Percentiles rank a stretch among this genome's conserved stretches.
Evolutionary conservation across 345 rosid genomes (phyloP).

Genomic region (Lepidium sativum): DNA sequence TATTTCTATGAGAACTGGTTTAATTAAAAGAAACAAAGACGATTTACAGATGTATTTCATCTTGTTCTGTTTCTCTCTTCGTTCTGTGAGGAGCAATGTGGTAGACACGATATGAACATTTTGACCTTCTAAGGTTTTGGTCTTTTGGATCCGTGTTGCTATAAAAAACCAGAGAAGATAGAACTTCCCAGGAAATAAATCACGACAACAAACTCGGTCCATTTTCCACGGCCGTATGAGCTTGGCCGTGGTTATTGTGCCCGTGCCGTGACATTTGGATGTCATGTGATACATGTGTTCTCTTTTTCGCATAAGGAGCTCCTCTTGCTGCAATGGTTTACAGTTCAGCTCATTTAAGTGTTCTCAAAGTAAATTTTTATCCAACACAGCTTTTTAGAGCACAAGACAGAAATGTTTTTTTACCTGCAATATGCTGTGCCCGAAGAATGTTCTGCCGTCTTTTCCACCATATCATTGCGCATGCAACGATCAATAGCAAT

Average conservation of each 20-base stretch:
- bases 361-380: background rate
- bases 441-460: slow-evolving; percentile 88
- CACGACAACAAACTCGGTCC: slow-evolving; percentile 68
- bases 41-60: slow-evolving; percentile 22
- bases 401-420: background rate
- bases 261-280: slow-evolving; percentile 72
- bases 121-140: background rate
- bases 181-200: slow-evolving; percentile 4
- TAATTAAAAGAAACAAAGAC: background rate
- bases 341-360: background rate
- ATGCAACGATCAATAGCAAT: slow-evolving; percentile 48
- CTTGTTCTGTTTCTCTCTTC: slow-evolving; percentile 1
- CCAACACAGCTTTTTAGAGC: background rate
- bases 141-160: background rate
- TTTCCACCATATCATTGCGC: slow-evolving; percentile 72
- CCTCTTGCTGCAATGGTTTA: slow-evolving; percentile 57
- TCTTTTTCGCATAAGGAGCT: slow-evolving; percentile 94
- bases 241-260: slow-evolving; percentile 38
- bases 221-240: slow-evolving; percentile 74
- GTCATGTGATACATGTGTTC: slow-evolving; percentile 71
- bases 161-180: background rate
- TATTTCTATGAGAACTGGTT: background rate
- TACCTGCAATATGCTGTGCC: slow-evolving; percentile 79
- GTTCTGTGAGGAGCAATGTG: background rate
- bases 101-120: slow-evolving; percentile 11